Conservation (phyloP, 1,139 yeast genomes). For the Meyerozyma athensensis region DNA sequence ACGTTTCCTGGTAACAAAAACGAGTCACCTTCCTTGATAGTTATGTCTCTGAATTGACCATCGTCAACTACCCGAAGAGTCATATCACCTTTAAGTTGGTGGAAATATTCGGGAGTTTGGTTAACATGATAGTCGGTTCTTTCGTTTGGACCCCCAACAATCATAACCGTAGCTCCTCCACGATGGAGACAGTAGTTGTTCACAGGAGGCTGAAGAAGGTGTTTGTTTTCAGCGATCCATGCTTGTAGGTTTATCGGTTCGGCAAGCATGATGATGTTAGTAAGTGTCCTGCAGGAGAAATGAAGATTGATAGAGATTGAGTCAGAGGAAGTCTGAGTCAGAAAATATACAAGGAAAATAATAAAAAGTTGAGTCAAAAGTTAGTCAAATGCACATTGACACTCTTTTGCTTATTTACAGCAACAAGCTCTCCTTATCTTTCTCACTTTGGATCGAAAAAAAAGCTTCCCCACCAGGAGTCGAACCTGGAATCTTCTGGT, state of each 20-base stretch:
- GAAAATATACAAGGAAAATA: too few relatives aligned
- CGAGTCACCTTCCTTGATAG: constrained; percentile 81
- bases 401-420: too few relatives aligned
- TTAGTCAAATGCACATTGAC: too few relatives aligned
- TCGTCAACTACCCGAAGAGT: constrained; percentile 80
- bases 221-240: constrained; percentile 76
- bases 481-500: constrained; percentile 78
- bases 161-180: constrained; percentile 92
- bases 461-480: constrained; percentile 90
- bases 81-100: constrained; percentile 84
- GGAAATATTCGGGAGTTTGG: constrained; percentile 92
- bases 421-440: too few relatives aligned
- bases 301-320: too few relatives aligned
- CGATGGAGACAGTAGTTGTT: constrained; percentile 86
- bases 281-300: too few relatives aligned
- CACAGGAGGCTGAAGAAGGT: constrained; percentile 84
- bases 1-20: constrained; percentile 77
- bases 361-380: too few relatives aligned
- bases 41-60: constrained; percentile 69
- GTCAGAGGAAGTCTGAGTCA: too few relatives aligned
- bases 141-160: constrained; percentile 93
- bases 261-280: constrained; percentile 47
- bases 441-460: constrained; percentile 31
- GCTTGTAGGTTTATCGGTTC: constrained; percentile 70
- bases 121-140: constrained; percentile 91